These are phyloP conservation scores for Amanita pallidorosea DNA, from an alignment of 768 basidiomycete species.

Conservation along the genomic window DNA sequence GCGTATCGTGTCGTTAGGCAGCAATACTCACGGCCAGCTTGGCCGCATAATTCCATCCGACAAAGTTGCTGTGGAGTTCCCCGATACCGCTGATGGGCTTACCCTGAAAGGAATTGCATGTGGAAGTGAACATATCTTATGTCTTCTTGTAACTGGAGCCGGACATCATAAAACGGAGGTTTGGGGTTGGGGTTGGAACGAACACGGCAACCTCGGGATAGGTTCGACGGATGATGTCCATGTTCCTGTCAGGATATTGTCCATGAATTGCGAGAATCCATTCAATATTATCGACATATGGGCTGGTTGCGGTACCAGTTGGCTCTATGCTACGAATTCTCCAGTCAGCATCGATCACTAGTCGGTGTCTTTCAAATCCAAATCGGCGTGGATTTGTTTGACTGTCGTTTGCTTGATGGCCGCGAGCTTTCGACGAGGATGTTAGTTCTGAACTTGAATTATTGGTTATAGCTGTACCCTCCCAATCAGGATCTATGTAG, in stretches of 20 bases:
- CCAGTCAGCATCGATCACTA: conserved; percentile 14
- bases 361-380: conserved; percentile 50
- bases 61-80: conserved; percentile 14
- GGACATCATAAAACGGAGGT: conserved; percentile 26
- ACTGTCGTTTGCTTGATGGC: conserved; percentile 58
- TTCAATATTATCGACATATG: conserved; percentile 19
- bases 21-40: conserved; percentile 58
- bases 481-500: conserved; percentile 61
- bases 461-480: conserved; percentile 31
- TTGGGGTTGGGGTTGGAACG: conserved; percentile 97
- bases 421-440: conserved; percentile 46
- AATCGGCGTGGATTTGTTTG: conserved; percentile 63
- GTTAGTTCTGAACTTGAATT: conserved; percentile 4
- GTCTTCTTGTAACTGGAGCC: conserved; percentile 13
- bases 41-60: conserved; percentile 24
- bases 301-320: conserved; percentile 38
- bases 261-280: conserved; percentile 11
- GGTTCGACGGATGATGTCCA: conserved; percentile 46
- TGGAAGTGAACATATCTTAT: conserved; percentile 81
- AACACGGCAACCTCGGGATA: conserved; percentile 86
- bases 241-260: conserved; percentile 46
- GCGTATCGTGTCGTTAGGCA: conserved; percentile 34
- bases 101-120: conserved; percentile 34
- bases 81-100: conserved; percentile 9
- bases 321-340: conserved; percentile 21